Percentiles rank a stretch among this genome's conserved stretches.
Evolutionary conservation across 768 basidiomycete species (phyloP).

Genomic region (Dentipellis sp.): DNA sequence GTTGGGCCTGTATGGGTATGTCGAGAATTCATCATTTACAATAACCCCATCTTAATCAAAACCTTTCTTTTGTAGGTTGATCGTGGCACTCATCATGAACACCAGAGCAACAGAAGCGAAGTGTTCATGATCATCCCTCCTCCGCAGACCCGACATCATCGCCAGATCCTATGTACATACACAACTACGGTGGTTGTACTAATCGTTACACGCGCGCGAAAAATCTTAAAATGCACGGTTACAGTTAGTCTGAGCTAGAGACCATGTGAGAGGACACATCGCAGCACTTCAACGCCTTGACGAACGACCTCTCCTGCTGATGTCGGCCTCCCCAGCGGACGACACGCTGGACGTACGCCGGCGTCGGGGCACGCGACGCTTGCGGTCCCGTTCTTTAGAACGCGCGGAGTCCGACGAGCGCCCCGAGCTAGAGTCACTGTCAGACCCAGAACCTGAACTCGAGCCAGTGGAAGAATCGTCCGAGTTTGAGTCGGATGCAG

Average conservation of each 20-base stretch:
- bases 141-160: background rate
- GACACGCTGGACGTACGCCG: slow-evolving; percentile 13
- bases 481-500: slow-evolving; percentile 37
- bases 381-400: slow-evolving; percentile 33
- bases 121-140: slow-evolving; percentile 6
- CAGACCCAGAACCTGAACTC: slow-evolving; percentile 31
- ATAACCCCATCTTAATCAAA: background rate
- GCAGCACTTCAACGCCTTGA: background rate
- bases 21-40: background rate
- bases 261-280: background rate
- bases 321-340: slow-evolving; percentile 55
- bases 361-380: slow-evolving; percentile 27
- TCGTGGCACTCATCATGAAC: slow-evolving; percentile 47
- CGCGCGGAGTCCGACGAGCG: slow-evolving; percentile 30
- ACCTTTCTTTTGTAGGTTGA: slow-evolving; percentile 22
- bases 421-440: background rate
- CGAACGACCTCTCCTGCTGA: slow-evolving; percentile 82
- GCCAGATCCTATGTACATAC: background rate
- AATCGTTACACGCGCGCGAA: background rate
- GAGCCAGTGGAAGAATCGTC: slow-evolving; percentile 31
- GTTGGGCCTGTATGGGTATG: slow-evolving; percentile 74
- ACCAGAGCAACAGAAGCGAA: slow-evolving; percentile 18
- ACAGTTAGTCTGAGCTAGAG: background rate
- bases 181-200: background rate
- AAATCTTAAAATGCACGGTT: background rate